Evolutionary conservation across 768 basidiomycete genomes (phyloP), one percentile per base, ranked within the genome.

Genomic region (Infundibulicybe gibba): DNA sequence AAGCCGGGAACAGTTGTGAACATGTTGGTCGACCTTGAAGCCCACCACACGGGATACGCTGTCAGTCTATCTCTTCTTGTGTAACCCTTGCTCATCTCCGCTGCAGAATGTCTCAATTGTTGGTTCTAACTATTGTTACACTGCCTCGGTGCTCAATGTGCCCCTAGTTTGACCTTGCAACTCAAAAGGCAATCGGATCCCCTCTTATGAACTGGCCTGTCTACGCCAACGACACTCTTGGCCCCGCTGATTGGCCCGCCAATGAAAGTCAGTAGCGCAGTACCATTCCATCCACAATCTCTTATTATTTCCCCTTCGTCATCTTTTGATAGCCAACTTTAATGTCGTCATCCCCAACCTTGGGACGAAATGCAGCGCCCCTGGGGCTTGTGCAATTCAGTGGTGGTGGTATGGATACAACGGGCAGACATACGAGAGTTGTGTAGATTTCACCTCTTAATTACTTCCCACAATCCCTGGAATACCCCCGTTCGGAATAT

Each of bases 391-490:
- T 33, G 67, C 66, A 9, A 65, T 69, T 48, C 68, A 69, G 48
- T 70, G 69, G 67, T 68, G 61, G 61, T 69, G 64, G 65, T 63
- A 56, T 44, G 60, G 44, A 1, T 55, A 49, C 33, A 63, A 62
- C 45, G 47, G 49, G 20, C 64, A 68, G 53, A 66, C 66, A 0
- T 69, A 66, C 44, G 57, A 67, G 57, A 68, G 66, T 42, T 67
- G 67, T 50, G 56, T 67, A 33, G 62, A 68, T 43, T 67, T 68
- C 40, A 57, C 63, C 4, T 25, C 25, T 25, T 25, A 8, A 25
- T 25, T 8, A 8, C 3, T 25, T 25, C 8, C 25, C 25, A 8
- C 25, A 25, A 25, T 3, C 25, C 25, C 8, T 25, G 25, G 8
- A 25, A 25, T n/a, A n/a, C n/a, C n/a, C n/a, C n/a, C n/a, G n/a